Evolutionary conservation across 805 yeast genomes (phyloP), one percentile per base, ranked within the genome.

Genomic region (Yamadazyma endophytica): DNA sequence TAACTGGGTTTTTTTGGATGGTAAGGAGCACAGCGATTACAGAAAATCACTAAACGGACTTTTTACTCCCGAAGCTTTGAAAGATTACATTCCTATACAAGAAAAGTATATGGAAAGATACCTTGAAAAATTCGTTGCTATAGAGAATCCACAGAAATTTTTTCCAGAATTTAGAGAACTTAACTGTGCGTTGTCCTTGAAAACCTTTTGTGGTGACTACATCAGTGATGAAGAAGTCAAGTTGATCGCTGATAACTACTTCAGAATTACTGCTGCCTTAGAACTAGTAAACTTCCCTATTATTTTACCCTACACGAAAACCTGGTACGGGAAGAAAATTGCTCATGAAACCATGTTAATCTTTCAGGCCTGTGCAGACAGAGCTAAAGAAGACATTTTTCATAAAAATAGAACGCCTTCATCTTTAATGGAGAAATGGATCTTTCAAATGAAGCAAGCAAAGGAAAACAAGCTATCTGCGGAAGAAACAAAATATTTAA

Each of bases 281-380:
- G 98, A 92, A 65, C 75, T 92, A 45, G 98, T 92, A 40, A 92
- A 92, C 70, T 92, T 92, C 78, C 98, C 98, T 41, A 85, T 92
- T 49, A 90, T 92, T 43, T 59, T 92, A 29, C 98, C 98, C 18
- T 92, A 73, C 71, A 88, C 98, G 40, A 92, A 90, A 68, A 82
- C 98, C 21, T 92, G 98, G 98, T 86, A 89, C 61, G 98, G 98
- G 45, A 82, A 85, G 68, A 78, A 73, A 54, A 83, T 89, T 51
- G 95, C 97, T 35, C 95, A 92, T 56, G 77, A 81, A 70, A 86
- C 96, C 12, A 90, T 92, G 97, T 81, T 77, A 47, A 80, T 87
- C 47, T 88, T 92, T 49, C 96, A 80, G 52, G 62, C 61, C 17
- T 90, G 97, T 69, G 95, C 98, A 12, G 87, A 73, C 45, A 75